These are phyloP conservation scores for Fraxinus excelsior DNA, from an alignment of 257 asterid species.

Conservation along the genomic window DNA sequence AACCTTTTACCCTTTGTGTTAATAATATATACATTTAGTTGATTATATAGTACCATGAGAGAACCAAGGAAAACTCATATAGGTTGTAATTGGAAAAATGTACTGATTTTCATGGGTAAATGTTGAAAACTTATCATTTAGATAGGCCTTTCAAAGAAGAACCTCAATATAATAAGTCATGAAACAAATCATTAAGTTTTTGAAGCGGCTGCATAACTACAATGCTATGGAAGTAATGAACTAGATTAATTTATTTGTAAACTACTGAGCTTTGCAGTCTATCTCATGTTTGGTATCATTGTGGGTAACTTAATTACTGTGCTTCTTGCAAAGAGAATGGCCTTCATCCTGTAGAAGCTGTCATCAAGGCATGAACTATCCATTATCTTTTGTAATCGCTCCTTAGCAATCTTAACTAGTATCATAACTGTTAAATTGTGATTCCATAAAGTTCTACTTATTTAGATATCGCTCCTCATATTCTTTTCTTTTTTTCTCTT, in stretches of 20 bases:
- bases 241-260: not conserved
- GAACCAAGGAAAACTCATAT: not conserved
- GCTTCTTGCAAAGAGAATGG: not conserved
- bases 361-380: not conserved
- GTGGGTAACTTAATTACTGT: not conserved
- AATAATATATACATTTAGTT: not conserved
- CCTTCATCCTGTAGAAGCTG: not conserved
- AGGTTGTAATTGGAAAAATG: not conserved
- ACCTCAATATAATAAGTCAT: not conserved
- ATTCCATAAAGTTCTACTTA: not conserved
- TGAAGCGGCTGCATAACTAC: not conserved
- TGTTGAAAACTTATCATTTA: not conserved
- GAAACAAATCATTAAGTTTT: not conserved
- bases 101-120: not conserved
- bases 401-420: not conserved
- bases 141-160: not conserved
- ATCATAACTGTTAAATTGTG: not conserved
- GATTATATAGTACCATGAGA: not conserved
- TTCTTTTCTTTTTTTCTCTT: not conserved
- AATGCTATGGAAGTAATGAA: not conserved
- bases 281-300: not conserved
- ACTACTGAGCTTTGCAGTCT: not conserved
- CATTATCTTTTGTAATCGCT: not conserved
- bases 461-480: not conserved
- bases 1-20: not conserved